Evolutionary conservation across 2,329 filamentous ascomycete genomes (phyloP).

Genomic region (Rasamsonia emersonii): DNA sequence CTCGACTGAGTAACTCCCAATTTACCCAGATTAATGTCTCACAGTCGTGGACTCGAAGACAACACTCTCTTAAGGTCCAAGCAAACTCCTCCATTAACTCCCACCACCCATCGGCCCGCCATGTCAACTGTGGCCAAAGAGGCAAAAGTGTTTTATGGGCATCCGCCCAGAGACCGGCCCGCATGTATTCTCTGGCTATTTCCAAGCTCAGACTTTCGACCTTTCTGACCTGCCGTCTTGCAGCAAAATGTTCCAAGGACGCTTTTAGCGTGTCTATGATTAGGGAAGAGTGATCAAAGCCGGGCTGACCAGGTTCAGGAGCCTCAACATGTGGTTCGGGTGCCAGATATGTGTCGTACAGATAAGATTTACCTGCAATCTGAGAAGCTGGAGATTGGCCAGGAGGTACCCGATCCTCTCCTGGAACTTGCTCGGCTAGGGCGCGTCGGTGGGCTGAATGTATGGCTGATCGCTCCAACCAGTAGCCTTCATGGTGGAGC

Average conservation of each 20-base stretch:
- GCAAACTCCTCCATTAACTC: conserved; percentile 45
- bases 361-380: conserved; percentile 43
- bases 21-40: conserved; percentile 45
- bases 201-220: conserved; percentile 48
- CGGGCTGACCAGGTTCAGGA: conserved; percentile 33
- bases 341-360: conserved; percentile 54
- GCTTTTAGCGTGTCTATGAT: conserved; percentile 41
- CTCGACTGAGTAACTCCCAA: conserved; percentile 45
- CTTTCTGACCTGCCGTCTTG: conserved; percentile 45
- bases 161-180: conserved; percentile 40
- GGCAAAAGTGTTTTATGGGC: conserved; percentile 44
- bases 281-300: conserved; percentile 44
- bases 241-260: conserved; percentile 43
- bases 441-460: conserved; percentile 43
- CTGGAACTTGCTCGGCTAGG: conserved; percentile 48
- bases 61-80: conserved; percentile 47
- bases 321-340: conserved; percentile 50
- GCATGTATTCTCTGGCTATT: conserved; percentile 46
- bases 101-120: conserved; percentile 55
- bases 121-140: conserved; percentile 49
- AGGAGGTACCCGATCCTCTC: conserved; percentile 49
- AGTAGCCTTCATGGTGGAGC: conserved; percentile 56
- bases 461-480: conserved; percentile 46
- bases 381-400: conserved; percentile 48
- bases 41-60: conserved; percentile 35